phyloP scores from a whole-genome alignment of 2,329 filamentous ascomycete genomes.

The Scytalidium sp. region DNA sequence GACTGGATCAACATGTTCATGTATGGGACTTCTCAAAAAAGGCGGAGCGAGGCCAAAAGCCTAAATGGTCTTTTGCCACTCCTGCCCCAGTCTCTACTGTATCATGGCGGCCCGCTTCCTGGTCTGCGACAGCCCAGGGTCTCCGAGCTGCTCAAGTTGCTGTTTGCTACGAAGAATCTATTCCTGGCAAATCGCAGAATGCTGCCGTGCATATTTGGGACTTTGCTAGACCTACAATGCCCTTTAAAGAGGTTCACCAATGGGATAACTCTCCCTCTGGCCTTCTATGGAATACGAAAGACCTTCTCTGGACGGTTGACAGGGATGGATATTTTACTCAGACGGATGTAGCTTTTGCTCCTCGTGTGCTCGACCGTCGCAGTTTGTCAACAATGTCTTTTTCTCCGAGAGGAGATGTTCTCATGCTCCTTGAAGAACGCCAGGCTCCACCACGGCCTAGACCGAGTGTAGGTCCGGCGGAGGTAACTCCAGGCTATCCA shows the following conservation, averaged over 20 bases:
- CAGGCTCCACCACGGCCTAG: conserved; percentile 41
- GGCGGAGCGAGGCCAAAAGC: conserved; percentile 62
- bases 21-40: conserved; percentile 63
- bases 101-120: conserved; percentile 62
- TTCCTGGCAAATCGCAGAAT: conserved; percentile 51
- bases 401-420: conserved; percentile 54
- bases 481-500: conserved; percentile 17
- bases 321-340: conserved; percentile 61
- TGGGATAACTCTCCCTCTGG: conserved; percentile 56
- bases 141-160: conserved; percentile 60
- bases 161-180: conserved; percentile 58
- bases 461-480: conserved; percentile 26
- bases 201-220: conserved; percentile 66
- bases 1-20: conserved; percentile 58
- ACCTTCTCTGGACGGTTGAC: conserved; percentile 64
- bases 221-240: conserved; percentile 63
- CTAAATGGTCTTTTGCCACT: conserved; percentile 58
- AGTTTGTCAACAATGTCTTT: conserved; percentile 60
- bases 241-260: conserved; percentile 62
- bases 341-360: conserved; percentile 62
- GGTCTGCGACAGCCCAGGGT: conserved; percentile 61
- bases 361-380: conserved; percentile 59
- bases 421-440: conserved; percentile 62
- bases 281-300: conserved; percentile 62
- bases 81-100: conserved; percentile 58